Percentiles rank a stretch among this genome's conserved stretches.
phyloP scores from a whole-genome alignment of 306 rosid genomes.

The Cicer judaicum region DNA sequence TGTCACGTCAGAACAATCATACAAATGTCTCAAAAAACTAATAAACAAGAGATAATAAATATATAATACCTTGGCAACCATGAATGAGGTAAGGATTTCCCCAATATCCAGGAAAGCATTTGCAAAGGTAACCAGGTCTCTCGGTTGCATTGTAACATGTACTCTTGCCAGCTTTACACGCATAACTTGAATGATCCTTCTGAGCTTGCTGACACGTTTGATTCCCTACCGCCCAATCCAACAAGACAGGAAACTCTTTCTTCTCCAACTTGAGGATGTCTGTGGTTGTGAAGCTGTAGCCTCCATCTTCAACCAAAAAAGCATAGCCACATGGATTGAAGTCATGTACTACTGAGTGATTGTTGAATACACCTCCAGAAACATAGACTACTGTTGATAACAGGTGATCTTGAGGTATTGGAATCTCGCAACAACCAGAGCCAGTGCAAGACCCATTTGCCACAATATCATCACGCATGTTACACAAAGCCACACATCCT shows the following conservation, averaged over 20 bases:
- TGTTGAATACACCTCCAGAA: not conserved
- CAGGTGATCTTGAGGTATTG: constrained; percentile 15
- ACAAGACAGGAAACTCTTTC: constrained; percentile 1
- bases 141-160: not conserved
- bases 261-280: constrained; percentile 14
- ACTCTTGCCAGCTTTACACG: not conserved
- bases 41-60: not conserved
- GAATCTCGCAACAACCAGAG: constrained; percentile 32
- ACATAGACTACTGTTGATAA: not conserved
- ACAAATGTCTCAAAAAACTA: too few relatives aligned
- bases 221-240: constrained; percentile 42
- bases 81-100: constrained; percentile 54
- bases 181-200: not conserved
- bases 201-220: constrained; percentile 21
- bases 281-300: not conserved
- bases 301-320: constrained; percentile 35
- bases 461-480: rapidly evolving
- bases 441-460: constrained; percentile 22
- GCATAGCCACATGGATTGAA: constrained; percentile 37
- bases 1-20: too few relatives aligned
- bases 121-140: constrained; percentile 33
- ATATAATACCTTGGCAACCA: constrained; percentile 49
- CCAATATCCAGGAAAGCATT: constrained; percentile 15
- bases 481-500: not conserved
- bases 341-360: not conserved